Conservation (phyloP, 257 asterid genomes). For the Capsicum chinense region DNA sequence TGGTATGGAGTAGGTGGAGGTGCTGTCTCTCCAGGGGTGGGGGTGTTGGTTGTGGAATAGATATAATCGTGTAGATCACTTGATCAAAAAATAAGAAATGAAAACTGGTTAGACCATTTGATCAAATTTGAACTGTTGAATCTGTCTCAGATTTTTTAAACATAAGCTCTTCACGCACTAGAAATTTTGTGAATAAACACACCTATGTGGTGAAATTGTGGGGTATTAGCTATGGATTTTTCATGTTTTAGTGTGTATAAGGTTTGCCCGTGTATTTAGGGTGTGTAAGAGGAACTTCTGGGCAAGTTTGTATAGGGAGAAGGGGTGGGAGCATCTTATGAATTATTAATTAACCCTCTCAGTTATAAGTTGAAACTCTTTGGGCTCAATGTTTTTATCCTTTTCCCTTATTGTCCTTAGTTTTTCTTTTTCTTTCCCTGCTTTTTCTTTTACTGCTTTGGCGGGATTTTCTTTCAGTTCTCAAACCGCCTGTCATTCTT, state of each 20-base stretch:
- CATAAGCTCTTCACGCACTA: background rate
- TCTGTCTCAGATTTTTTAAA: background rate
- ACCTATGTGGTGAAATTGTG: slow-evolving; percentile 6
- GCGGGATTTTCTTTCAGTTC: slow-evolving; percentile 3
- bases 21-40: background rate
- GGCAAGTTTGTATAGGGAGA: background rate
- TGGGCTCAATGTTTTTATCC: background rate
- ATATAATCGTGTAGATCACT: background rate
- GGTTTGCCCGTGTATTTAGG: background rate
- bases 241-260: background rate
- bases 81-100: background rate
- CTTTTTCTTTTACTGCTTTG: background rate
- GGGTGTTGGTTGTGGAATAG: background rate
- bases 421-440: background rate
- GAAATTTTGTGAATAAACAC: background rate
- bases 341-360: slow-evolving; percentile 14
- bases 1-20: slow-evolving; percentile 5
- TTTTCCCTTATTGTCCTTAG: background rate
- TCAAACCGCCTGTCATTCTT: background rate
- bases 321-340: background rate
- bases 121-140: slow-evolving; percentile 1
- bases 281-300: background rate
- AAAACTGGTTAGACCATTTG: background rate
- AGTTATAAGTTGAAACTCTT: background rate
- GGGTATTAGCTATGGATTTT: slow-evolving; percentile 3